Evolutionary conservation across 2,329 filamentous ascomycete genomes (phyloP).

Genomic region (Aspergillus glaucus): DNA sequence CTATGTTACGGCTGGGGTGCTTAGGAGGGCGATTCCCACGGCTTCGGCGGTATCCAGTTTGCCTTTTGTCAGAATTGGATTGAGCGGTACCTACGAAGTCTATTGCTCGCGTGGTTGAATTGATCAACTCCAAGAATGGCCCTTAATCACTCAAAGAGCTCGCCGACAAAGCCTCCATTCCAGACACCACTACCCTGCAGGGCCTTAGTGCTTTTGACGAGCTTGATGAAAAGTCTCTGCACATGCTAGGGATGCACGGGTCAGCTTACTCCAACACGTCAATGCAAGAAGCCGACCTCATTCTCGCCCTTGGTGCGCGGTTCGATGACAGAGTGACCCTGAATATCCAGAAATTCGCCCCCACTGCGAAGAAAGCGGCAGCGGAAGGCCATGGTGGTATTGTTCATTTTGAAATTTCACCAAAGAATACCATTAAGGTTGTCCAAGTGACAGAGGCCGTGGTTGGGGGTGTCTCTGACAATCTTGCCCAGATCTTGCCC

Average conservation of each 20-base stretch:
- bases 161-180: slow-evolving; percentile 76
- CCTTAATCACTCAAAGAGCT: slow-evolving; percentile 70
- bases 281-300: slow-evolving; percentile 89
- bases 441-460: slow-evolving; percentile 88
- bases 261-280: slow-evolving; percentile 92
- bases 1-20: slow-evolving; percentile 47
- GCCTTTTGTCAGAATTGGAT: slow-evolving; percentile 34
- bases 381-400: slow-evolving; percentile 79
- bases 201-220: slow-evolving; percentile 86
- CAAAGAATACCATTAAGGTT: slow-evolving; percentile 98
- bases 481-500: slow-evolving; percentile 66
- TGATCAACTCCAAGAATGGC: slow-evolving; percentile 74
- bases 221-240: slow-evolving; percentile 78
- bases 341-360: slow-evolving; percentile 74
- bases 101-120: slow-evolving; percentile 65
- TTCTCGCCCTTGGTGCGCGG: slow-evolving; percentile 81
- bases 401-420: slow-evolving; percentile 91
- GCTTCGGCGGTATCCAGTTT: slow-evolving; percentile 61
- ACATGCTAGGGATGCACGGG: slow-evolving; percentile 97
- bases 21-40: slow-evolving; percentile 71
- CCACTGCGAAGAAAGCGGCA: slow-evolving; percentile 71
- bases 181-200: slow-evolving; percentile 87
- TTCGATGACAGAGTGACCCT: slow-evolving; percentile 90
- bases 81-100: slow-evolving; percentile 43
- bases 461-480: slow-evolving; percentile 80